Conservation (phyloP, 1,284 basidiomycete genomes). For the Gymnopus androsaceus region DNA sequence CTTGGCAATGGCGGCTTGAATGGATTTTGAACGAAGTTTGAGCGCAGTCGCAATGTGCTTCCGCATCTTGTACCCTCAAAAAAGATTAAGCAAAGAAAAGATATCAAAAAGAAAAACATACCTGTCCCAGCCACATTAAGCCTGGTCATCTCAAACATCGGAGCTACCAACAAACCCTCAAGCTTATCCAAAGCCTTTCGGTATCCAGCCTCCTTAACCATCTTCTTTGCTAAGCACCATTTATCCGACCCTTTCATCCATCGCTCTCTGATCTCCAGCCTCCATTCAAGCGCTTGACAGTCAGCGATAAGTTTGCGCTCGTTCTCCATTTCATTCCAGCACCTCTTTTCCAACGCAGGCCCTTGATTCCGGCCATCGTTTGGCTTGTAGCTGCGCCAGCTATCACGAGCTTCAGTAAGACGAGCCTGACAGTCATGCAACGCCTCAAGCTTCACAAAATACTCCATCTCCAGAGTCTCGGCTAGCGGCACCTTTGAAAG, state of each 20-base stretch:
- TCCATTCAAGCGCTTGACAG: neutral
- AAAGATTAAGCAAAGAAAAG: no score
- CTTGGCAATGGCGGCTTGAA: conserved; percentile 19
- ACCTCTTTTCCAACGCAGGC: no score
- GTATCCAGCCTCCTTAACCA: neutral
- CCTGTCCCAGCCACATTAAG: conserved; percentile 1
- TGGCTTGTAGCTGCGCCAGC: neutral
- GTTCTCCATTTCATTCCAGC: neutral
- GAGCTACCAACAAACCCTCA: conserved; percentile 1
- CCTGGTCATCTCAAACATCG: conserved; percentile 3
- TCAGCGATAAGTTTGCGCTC: neutral
- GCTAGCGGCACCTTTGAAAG: conserved; percentile 2
- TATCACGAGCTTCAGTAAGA: neutral
- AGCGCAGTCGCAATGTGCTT: conserved; percentile 27
- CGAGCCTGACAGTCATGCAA: neutral
- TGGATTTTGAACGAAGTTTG: conserved; percentile 22
- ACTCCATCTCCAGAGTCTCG: conserved; percentile 31
- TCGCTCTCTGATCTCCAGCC: neutral
- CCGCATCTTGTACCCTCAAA: conserved; percentile 28
- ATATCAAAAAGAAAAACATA: neutral
- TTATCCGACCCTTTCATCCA: conserved; percentile 2
- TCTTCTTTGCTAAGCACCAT: neutral
- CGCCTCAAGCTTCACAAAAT: conserved; percentile 24
- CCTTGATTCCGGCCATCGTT: neutral
- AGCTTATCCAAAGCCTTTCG: conserved; percentile 11